phyloP scores from a whole-genome alignment of 805 yeast genomes.

The Saccharomycopsis amapae region DNA sequence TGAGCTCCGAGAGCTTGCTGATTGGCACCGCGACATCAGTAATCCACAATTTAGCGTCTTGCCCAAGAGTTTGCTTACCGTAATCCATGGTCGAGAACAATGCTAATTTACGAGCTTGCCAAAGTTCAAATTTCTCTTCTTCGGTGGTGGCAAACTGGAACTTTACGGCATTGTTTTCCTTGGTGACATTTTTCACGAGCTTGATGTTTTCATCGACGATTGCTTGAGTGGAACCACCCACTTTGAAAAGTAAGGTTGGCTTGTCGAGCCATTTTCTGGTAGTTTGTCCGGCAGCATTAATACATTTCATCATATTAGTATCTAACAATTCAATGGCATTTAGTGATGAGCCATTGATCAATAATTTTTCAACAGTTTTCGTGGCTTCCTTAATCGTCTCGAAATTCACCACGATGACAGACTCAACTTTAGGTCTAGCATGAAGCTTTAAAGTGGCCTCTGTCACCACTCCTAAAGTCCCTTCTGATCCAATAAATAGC shows the following conservation, averaged over 20 bases:
- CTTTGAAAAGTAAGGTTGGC: constrained; percentile 59
- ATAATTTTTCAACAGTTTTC: constrained; percentile 53
- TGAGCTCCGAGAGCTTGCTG: constrained; percentile 55
- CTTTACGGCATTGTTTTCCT: constrained; percentile 45
- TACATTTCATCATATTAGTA: constrained; percentile 60
- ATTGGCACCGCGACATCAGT: constrained; percentile 84
- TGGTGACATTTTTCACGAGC: constrained; percentile 44
- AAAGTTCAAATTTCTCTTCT: constrained; percentile 58
- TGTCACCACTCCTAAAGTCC: constrained; percentile 72
- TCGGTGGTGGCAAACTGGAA: constrained; percentile 57
- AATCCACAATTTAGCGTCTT: constrained; percentile 53
- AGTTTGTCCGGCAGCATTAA: constrained; percentile 49
- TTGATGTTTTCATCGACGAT: constrained; percentile 33
- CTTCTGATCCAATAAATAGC: constrained; percentile 71
- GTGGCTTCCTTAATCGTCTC: constrained; percentile 66
- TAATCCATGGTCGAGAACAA: constrained; percentile 62
- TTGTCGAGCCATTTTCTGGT: constrained; percentile 46
- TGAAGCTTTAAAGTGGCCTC: constrained; percentile 68
- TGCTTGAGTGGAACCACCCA: constrained; percentile 44
- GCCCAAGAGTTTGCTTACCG: constrained; percentile 42
- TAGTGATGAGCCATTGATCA: constrained; percentile 55
- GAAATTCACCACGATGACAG: constrained; percentile 64
- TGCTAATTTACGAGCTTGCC: constrained; percentile 71
- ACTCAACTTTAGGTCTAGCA: constrained; percentile 56
- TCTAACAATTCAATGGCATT: constrained; percentile 75